These are phyloP conservation scores for Durusdinium trenchii DNA, from an alignment of 73 alveolate genomes.

Conservation along the genomic window DNA sequence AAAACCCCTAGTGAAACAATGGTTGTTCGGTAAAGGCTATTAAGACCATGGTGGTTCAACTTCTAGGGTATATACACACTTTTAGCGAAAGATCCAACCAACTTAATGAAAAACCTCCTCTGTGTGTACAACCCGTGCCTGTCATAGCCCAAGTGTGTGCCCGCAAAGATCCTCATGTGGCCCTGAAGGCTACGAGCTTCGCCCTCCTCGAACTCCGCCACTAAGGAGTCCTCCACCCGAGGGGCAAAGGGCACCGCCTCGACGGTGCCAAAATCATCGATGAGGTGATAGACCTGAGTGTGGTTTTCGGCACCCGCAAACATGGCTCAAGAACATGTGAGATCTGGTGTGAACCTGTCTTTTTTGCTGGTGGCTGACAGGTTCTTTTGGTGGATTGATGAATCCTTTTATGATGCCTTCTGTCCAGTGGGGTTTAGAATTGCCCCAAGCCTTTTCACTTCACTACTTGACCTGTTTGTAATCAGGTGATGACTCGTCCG, in stretches of 20 bases:
- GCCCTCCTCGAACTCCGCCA: slow-evolving; percentile 40
- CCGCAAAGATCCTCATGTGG: slow-evolving; percentile 31
- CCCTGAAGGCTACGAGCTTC: slow-evolving; percentile 38
- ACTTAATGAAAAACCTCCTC: no score
- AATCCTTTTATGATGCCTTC: no score
- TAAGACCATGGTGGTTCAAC: not conserved
- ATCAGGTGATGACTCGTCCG: no score
- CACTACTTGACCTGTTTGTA: no score
- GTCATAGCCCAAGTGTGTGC: slow-evolving; percentile 83
- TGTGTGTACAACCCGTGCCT: slow-evolving; percentile 22
- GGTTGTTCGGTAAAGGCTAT: not conserved
- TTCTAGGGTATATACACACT: no score
- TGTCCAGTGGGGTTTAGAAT: no score
- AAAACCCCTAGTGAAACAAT: not conserved
- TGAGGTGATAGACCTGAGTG: slow-evolving; percentile 40
- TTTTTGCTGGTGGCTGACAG: no score
- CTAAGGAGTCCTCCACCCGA: slow-evolving; percentile 75
- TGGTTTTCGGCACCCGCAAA: not conserved
- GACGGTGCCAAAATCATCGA: not conserved
- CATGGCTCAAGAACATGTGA: not conserved
- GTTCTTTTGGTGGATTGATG: no score
- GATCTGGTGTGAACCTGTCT: no score
- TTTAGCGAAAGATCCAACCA: not conserved
- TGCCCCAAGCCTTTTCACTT: no score
- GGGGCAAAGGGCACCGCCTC: slow-evolving; percentile 53